Conservation (phyloP, 176 grass and related monocot species). For the Eragrostis curvula region DNA sequence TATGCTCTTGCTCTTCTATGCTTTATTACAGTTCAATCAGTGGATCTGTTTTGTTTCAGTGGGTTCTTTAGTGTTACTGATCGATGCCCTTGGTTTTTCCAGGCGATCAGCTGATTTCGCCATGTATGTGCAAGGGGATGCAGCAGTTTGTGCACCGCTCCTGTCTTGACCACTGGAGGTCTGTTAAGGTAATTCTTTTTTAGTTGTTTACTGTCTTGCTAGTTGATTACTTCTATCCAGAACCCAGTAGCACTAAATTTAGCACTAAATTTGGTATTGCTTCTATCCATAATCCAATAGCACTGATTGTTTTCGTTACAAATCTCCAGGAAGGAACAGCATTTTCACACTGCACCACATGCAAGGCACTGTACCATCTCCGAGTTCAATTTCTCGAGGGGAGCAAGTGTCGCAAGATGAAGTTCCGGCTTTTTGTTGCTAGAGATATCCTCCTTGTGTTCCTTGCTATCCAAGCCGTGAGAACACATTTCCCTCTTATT, state of each 20-base stretch:
- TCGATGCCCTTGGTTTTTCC: background rate
- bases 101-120: slow-evolving; percentile 88
- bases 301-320: background rate
- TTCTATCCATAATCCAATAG: too few species aligned
- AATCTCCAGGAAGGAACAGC: slow-evolving; percentile 66
- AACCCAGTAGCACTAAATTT: background rate
- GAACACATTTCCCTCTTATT: slow-evolving; percentile 20
- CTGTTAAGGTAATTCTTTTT: slow-evolving; percentile 61
- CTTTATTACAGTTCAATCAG: too few species aligned
- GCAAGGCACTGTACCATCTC: slow-evolving; percentile 77
- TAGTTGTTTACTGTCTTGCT: background rate
- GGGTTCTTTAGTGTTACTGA: background rate
- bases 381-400: slow-evolving; percentile 59
- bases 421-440: slow-evolving; percentile 76
- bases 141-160: slow-evolving; percentile 90
- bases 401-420: slow-evolving; percentile 69
- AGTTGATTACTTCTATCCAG: background rate
- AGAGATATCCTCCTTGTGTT: slow-evolving; percentile 77
- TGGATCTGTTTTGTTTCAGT: background rate
- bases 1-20: background rate
- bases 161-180: slow-evolving; percentile 88
- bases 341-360: slow-evolving; percentile 91
- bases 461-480: slow-evolving; percentile 78
- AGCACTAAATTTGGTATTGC: background rate
- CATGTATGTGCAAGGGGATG: slow-evolving; percentile 89